These are phyloP conservation scores for Aspergillus flavus DNA, from an alignment of 2,329 filamentous ascomycete genomes.

Conservation along the genomic window DNA sequence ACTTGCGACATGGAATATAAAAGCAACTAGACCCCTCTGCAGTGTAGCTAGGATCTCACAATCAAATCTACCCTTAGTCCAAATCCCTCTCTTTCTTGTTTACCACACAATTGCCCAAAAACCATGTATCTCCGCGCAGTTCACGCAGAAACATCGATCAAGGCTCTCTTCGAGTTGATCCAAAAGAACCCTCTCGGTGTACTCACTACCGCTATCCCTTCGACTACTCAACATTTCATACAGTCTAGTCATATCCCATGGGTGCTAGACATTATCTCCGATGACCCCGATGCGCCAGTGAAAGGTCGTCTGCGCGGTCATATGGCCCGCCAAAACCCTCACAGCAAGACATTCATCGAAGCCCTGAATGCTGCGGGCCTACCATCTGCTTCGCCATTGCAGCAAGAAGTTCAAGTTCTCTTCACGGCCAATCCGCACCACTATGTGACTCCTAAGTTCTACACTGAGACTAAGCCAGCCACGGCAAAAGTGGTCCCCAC, in stretches of 20 bases:
- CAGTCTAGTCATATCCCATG: slow-evolving; percentile 65
- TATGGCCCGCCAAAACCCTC: slow-evolving; percentile 64
- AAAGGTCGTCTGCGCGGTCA: slow-evolving; percentile 57
- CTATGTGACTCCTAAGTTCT: slow-evolving; percentile 71
- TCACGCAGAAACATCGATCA: slow-evolving; percentile 56
- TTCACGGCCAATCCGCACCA: slow-evolving; percentile 63
- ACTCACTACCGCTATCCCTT: slow-evolving; percentile 63
- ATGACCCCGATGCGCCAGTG: slow-evolving; percentile 41
- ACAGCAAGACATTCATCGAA: slow-evolving; percentile 63
- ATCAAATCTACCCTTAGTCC: background rate
- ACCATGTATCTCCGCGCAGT: slow-evolving; percentile 60
- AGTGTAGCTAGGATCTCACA: background rate
- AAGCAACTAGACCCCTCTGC: background rate
- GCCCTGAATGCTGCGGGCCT: slow-evolving; percentile 35
- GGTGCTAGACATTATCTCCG: slow-evolving; percentile 53
- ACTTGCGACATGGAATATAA: background rate
- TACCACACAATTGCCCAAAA: background rate
- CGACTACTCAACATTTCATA: slow-evolving; percentile 52
- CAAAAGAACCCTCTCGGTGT: slow-evolving; percentile 63
- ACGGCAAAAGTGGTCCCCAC: slow-evolving; percentile 70
- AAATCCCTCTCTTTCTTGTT: background rate
- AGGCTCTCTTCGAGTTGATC: slow-evolving; percentile 56
- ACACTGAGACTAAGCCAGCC: slow-evolving; percentile 64
- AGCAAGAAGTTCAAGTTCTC: slow-evolving; percentile 60
- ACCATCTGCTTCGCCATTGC: slow-evolving; percentile 33